Conservation (phyloP, 1,284 basidiomycete species). For the Porogramme epimiltina region DNA sequence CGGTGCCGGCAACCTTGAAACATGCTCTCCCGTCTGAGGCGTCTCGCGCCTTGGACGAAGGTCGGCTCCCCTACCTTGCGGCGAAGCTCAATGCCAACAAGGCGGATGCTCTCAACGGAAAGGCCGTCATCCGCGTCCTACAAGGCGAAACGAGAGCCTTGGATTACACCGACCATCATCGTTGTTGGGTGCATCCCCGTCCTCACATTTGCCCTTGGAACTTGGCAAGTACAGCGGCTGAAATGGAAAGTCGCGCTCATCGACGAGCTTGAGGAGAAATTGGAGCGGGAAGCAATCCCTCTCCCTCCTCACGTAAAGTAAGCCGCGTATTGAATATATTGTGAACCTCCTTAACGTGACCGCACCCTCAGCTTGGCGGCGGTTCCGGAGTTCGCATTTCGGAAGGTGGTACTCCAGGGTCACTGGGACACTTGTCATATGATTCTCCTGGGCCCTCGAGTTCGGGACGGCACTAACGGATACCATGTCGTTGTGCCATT, state of each 20-base stretch:
- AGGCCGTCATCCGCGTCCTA: conserved; percentile 37
- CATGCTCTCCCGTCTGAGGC: conserved; percentile 13
- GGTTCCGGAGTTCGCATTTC: conserved; percentile 85
- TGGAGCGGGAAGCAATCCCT: conserved; percentile 77
- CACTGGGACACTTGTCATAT: conserved; percentile 76
- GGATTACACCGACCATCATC: conserved; percentile 74
- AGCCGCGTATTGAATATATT: conserved; percentile 31
- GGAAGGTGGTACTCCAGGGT: conserved; percentile 82
- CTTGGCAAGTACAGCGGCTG: conserved; percentile 91
- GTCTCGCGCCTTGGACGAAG: conserved; percentile 4
- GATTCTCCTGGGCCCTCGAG: conserved; percentile 86
- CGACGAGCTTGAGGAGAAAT: conserved; percentile 92
- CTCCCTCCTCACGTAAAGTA: conserved; percentile 91
- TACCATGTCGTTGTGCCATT: conserved; percentile 89
- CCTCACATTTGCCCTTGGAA: conserved; percentile 89
- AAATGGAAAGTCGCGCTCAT: conserved; percentile 96
- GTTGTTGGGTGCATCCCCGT: conserved; percentile 87
- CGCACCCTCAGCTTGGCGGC: conserved; percentile 51
- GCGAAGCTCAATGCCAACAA: conserved; percentile 2
- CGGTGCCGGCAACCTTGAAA: not conserved
- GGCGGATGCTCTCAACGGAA: conserved; percentile 13
- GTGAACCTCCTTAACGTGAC: conserved; percentile 12
- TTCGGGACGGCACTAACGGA: conserved; percentile 85
- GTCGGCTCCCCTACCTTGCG: not conserved
- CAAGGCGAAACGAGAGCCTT: conserved; percentile 56